Percentiles rank a stretch among this genome's conserved stretches.
phyloP scores from a whole-genome alignment of 1,284 basidiomycete species.

The Naganishia cerealis region DNA sequence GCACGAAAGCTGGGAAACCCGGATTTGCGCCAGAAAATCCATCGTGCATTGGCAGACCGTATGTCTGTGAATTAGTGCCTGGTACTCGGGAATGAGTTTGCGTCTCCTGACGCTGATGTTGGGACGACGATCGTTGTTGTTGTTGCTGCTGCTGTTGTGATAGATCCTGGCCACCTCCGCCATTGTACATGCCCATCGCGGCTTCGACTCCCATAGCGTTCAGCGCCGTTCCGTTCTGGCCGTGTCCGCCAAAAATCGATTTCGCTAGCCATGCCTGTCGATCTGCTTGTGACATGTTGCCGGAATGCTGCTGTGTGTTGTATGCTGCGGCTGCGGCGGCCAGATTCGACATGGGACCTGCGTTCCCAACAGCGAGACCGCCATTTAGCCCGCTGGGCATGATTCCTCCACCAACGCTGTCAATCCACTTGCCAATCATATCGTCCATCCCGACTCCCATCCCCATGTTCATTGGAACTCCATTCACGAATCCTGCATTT shows the following conservation, averaged over 20 bases:
- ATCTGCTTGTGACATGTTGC: constrained; percentile 15
- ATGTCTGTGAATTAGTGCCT: background rate
- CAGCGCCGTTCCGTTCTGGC: background rate
- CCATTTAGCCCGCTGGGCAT: background rate
- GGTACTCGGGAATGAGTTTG: background rate
- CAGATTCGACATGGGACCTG: constrained; percentile 5
- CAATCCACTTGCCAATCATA: constrained; percentile 28
- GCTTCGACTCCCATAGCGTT: constrained; percentile 3
- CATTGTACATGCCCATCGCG: constrained; percentile 6
- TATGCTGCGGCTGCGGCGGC: constrained; percentile 13
- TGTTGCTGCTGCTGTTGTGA: background rate
- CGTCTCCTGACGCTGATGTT: background rate
- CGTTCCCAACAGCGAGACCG: constrained; percentile 10
- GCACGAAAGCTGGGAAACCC: background rate
- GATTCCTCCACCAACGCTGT: constrained; percentile 16
- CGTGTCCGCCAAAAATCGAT: constrained; percentile 21
- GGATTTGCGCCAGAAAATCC: background rate
- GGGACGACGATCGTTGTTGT: background rate
- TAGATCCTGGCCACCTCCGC: background rate
- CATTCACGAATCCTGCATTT: background rate
- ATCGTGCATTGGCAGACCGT: background rate
- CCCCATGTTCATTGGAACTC: constrained; percentile 10
- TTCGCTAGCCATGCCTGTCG: constrained; percentile 24
- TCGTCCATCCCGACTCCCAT: constrained; percentile 23
- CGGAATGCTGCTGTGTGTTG: constrained; percentile 4